Evolutionary conservation across 306 rosid genomes (phyloP), one percentile per base, ranked within the genome.

Genomic region (Cicer bijugum): DNA sequence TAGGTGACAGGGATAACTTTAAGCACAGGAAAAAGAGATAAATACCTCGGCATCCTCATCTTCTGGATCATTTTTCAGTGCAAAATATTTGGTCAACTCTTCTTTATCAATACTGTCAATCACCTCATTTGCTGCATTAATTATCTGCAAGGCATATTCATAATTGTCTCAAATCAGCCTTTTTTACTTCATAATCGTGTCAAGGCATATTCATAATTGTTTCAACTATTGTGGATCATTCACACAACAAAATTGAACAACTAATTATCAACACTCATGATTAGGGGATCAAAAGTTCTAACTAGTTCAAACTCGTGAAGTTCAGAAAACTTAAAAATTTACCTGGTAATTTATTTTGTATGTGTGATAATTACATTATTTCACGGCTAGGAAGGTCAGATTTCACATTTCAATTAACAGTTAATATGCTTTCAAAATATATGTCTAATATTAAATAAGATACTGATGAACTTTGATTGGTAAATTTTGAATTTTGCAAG

Each of bases 31-130:
- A 60, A 73, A 58, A 57, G 59, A 14, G 48, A 47, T 77, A 67
- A 46, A 75, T 9, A 94, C 98, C 92, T 94, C 96, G 28, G 84
- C 85, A 52, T 89, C 97, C 72, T 91, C 98, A 47, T 91, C 98
- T 47, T 88, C 98, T 0, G 88, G 87, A 57, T 94, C 92, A 83
- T 64, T 77, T 87, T 81, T 94, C 33, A 89, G 76, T 2, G 96
- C 86, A 56, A 89, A 82, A 51, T 0, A 70, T 67, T 85, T 88
- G 35, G 84, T 87, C 38, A 94, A 76, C 85, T 89, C 95, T 16
- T 94, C 97, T 85, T 47, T 89, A 80, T 91, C 92, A 73, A 91
- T 80, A 75, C 98, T 94, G 52, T 81, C 84, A 53, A 88, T 68
- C 72, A 94, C 96, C 73, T 87, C 93, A 83, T 83, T 81, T 52